Percentiles rank a stretch among this genome's conserved stretches.
Conservation (phyloP, 2,329 filamentous ascomycete species). For the Fusarium duplospermum region DNA sequence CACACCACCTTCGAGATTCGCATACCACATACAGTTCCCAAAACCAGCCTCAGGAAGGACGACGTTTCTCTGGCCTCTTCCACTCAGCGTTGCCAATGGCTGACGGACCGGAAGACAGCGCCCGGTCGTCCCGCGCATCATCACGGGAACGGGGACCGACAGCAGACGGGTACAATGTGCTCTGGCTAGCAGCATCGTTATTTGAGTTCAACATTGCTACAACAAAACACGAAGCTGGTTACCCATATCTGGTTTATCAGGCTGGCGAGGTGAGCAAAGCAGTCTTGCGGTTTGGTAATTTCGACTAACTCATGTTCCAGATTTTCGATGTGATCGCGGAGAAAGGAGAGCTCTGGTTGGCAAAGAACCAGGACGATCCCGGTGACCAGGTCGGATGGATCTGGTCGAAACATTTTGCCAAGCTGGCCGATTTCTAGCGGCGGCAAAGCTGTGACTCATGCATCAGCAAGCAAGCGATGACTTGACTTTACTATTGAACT, state of each 20-base stretch:
- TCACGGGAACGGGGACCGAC: constrained; percentile 67
- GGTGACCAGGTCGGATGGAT: constrained; percentile 90
- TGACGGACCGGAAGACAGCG: constrained; percentile 69
- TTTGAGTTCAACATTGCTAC: constrained; percentile 98
- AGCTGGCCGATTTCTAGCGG: constrained; percentile 64
- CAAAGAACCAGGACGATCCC: constrained; percentile 94
- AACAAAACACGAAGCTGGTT: constrained; percentile 90
- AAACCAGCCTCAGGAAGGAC: constrained; percentile 57
- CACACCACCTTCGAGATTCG: constrained; percentile 63
- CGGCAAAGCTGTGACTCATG: constrained; percentile 16
- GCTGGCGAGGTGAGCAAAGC: constrained; percentile 80
- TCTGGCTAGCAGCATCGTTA: constrained; percentile 92
- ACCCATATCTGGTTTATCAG: constrained; percentile 95
- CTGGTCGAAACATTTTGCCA: constrained; percentile 98
- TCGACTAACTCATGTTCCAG: constrained; percentile 49
- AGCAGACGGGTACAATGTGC: constrained; percentile 73
- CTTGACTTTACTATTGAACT: constrained; percentile 29
- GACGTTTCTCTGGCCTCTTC: constrained; percentile 81
- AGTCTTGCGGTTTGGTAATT: too few species aligned
- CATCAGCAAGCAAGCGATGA: constrained; percentile 24
- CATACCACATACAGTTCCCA: constrained; percentile 65
- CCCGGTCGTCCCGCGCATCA: constrained; percentile 68
- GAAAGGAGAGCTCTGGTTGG: constrained; percentile 97
- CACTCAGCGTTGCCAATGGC: constrained; percentile 87
- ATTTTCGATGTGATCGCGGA: constrained; percentile 94